These are phyloP conservation scores for Rhodamnia rubescens DNA, from an alignment of 345 rosid genomes.

Conservation along the genomic window DNA sequence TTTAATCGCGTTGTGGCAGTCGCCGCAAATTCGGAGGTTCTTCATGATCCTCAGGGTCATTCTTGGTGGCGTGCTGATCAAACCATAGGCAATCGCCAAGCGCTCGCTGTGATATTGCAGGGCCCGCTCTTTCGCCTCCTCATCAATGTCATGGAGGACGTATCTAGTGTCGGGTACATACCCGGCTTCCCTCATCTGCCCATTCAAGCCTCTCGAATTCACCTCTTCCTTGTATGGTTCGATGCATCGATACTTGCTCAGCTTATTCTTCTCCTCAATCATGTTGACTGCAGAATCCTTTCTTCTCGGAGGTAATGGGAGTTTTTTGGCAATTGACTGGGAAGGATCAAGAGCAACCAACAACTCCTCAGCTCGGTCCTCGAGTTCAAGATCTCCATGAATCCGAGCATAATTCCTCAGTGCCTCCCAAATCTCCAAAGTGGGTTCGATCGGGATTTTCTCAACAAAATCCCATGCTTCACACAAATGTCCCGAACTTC, in stretches of 20 bases:
- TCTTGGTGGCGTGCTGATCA: conserved; percentile 53
- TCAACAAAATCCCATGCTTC: conserved; percentile 45
- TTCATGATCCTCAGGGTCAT: conserved; percentile 49
- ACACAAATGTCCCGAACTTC: conserved; percentile 26
- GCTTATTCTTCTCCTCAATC: conserved; percentile 42
- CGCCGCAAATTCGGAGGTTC: conserved; percentile 60
- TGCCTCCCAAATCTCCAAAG: conserved; percentile 22
- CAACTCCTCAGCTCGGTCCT: conserved; percentile 25
- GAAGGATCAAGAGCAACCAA: conserved; percentile 25
- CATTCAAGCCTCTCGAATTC: conserved; percentile 35
- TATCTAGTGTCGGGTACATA: conserved; percentile 54
- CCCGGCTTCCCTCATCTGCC: conserved; percentile 47
- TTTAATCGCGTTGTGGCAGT: conserved; percentile 54
- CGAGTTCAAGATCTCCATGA: conserved; percentile 52
- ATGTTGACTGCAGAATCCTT: conserved; percentile 26
- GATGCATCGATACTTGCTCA: conserved; percentile 17
- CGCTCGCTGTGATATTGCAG: conserved; percentile 52
- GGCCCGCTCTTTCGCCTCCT: conserved; percentile 59
- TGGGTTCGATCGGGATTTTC: conserved; percentile 32
- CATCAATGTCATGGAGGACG: conserved; percentile 53
- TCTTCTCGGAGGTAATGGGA: conserved; percentile 20
- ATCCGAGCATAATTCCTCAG: conserved; percentile 20
- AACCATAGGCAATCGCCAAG: conserved; percentile 51
- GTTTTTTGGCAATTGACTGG: conserved; percentile 2
- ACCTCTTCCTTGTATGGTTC: conserved; percentile 27